Percentiles rank a stretch among this genome's conserved stretches.
phyloP scores from a whole-genome alignment of 2,329 filamentous ascomycete genomes.

The Claviceps sp. region DNA sequence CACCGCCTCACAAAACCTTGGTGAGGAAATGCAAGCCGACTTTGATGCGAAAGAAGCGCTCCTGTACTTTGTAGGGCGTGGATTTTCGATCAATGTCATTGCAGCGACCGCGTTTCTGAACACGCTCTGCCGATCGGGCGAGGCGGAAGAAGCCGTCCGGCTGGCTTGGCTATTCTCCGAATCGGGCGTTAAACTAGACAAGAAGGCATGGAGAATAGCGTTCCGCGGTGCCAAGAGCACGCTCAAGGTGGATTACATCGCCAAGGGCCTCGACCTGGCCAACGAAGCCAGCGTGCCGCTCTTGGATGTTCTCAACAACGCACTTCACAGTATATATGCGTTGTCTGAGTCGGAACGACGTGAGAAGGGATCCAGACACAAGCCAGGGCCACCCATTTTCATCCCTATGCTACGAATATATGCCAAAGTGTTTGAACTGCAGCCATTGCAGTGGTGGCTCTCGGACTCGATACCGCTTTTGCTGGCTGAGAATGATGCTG shows the following conservation, averaged over 20 bases:
- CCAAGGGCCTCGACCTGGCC: conserved; percentile 21
- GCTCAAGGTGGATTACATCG: conserved; percentile 39
- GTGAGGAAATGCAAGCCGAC: conserved; percentile 6
- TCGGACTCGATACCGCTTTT: conserved; percentile 22
- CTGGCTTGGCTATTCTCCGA: conserved; percentile 21
- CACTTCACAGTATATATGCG: conserved; percentile 35
- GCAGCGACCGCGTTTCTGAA: conserved; percentile 56
- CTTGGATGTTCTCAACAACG: conserved; percentile 22
- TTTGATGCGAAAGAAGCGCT: conserved; percentile 21
- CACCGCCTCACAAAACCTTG: conserved; percentile 8
- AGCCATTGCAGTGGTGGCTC: conserved; percentile 28
- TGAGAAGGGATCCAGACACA: conserved; percentile 15
- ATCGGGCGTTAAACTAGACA: conserved; percentile 45
- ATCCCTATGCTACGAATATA: conserved; percentile 36
- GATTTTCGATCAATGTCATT: conserved; percentile 48
- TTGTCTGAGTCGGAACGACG: conserved; percentile 27
- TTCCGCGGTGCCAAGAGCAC: conserved; percentile 55
- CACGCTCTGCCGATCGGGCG: conserved; percentile 47
- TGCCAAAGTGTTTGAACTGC: conserved; percentile 31
- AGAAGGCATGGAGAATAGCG: conserved; percentile 53
- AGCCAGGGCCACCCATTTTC: conserved; percentile 27
- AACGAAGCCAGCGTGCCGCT: conserved; percentile 35
- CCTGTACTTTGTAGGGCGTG: conserved; percentile 39
- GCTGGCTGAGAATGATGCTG: conserved; percentile 14
- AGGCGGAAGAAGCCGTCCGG: conserved; percentile 22